phyloP scores from a whole-genome alignment of 208 protist genomes.

The Leishmania arabica region DNA sequence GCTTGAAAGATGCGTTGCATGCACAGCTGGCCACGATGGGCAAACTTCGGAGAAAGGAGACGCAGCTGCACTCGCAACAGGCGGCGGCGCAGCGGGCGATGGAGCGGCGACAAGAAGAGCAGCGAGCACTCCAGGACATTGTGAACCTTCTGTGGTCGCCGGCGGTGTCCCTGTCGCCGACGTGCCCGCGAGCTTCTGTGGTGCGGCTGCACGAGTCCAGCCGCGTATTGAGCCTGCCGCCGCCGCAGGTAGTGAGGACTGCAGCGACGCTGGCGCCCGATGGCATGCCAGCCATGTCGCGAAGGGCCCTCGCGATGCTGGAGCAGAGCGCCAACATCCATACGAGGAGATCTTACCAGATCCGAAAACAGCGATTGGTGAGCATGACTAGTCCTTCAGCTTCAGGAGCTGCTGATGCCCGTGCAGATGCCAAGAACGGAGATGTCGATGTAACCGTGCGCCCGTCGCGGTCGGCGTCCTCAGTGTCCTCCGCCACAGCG shows the following conservation, averaged over 20 bases:
- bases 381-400: neutral
- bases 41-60: constrained; percentile 8
- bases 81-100: constrained; percentile 9
- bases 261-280: neutral
- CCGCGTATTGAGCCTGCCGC: neutral
- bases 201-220: neutral
- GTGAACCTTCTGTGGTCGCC: constrained; percentile 13
- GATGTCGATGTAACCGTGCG: neutral
- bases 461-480: constrained; percentile 3
- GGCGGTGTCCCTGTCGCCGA: neutral
- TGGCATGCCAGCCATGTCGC: neutral
- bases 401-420: neutral
- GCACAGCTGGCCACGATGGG: constrained; percentile 19
- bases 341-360: neutral
- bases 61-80: constrained; percentile 12
- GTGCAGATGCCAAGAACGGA: neutral
- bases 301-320: neutral
- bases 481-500: neutral
- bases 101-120: constrained; percentile 18
- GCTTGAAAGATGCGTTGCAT: constrained; percentile 32
- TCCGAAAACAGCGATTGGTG: neutral
- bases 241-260: neutral
- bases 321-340: neutral
- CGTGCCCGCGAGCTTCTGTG: neutral
- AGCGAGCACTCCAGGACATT: constrained; percentile 4